Evolutionary conservation across 768 basidiomycete genomes (phyloP).

Genomic region (Leccinum obscurum): DNA sequence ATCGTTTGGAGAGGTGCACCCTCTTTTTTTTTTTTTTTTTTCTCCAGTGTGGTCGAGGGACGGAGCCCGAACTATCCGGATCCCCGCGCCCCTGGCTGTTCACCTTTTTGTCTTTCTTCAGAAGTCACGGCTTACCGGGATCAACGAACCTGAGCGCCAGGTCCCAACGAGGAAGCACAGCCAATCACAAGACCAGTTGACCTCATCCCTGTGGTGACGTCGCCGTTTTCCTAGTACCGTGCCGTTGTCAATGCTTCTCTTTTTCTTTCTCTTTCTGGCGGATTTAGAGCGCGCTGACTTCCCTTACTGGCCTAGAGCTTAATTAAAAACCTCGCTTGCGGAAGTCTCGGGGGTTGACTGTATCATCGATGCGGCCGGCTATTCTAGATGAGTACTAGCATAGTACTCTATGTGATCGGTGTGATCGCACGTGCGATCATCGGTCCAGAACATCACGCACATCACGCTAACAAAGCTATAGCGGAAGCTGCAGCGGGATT

Average conservation of each 20-base stretch:
- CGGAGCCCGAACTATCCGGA: neutral
- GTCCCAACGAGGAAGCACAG: neutral
- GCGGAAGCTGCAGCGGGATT: neutral
- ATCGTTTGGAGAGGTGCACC: neutral
- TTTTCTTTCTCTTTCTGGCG: neutral
- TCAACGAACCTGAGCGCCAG: neutral
- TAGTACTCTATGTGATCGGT: neutral
- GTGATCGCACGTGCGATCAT: neutral
- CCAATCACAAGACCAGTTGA: neutral
- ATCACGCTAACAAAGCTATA: neutral
- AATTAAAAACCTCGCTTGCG: neutral
- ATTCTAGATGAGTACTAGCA: neutral
- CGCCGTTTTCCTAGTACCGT: neutral
- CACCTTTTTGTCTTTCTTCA: neutral
- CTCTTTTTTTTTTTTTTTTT: neutral
- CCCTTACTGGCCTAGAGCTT: neutral
- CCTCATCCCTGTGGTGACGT: neutral
- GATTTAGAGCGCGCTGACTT: neutral
- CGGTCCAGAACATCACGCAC: neutral
- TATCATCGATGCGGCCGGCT: neutral
- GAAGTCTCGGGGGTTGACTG: neutral
- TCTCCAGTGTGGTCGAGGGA: too few relatives aligned
- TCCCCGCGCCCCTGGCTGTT: neutral
- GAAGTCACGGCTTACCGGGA: neutral
- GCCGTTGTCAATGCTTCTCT: neutral